Percentiles rank a stretch among this genome's conserved stretches.
These are phyloP conservation scores for Gyrodon lividus DNA, from an alignment of 768 basidiomycete species.

Conservation along the genomic window DNA sequence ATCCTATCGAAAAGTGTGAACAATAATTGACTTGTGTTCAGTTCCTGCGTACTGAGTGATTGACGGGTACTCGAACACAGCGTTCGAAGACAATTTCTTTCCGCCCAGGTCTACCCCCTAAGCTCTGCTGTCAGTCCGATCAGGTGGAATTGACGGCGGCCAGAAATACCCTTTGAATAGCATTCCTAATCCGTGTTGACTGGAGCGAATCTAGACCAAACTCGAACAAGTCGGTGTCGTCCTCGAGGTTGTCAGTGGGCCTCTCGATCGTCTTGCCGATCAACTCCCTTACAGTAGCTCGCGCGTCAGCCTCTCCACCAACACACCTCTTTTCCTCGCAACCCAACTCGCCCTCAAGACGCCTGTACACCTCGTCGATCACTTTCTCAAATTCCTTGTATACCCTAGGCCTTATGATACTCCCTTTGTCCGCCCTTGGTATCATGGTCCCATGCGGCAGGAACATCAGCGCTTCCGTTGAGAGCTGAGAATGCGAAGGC, in stretches of 20 bases:
- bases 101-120: slow-evolving; percentile 19
- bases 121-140: slow-evolving; percentile 2
- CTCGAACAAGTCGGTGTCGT: slow-evolving; percentile 41
- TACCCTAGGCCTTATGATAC: slow-evolving; percentile 46
- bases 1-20: slow-evolving; percentile 26
- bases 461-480: slow-evolving; percentile 49
- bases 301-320: slow-evolving; percentile 11
- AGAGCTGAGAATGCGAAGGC: slow-evolving; percentile 51
- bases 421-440: slow-evolving; percentile 52
- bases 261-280: slow-evolving; percentile 23
- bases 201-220: slow-evolving; percentile 57
- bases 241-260: slow-evolving; percentile 13
- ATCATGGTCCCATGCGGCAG: slow-evolving; percentile 48
- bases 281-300: slow-evolving; percentile 9
- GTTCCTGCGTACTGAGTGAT: slow-evolving; percentile 33
- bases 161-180: slow-evolving; percentile 37
- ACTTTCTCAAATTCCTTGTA: slow-evolving; percentile 49
- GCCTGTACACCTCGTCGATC: slow-evolving; percentile 41
- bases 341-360: slow-evolving; percentile 42
- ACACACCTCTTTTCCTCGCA: slow-evolving; percentile 19
- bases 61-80: slow-evolving; percentile 53
- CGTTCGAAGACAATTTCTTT: slow-evolving; percentile 25
- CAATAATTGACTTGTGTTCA: background rate
- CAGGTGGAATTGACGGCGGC: slow-evolving; percentile 4
- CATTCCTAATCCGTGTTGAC: slow-evolving; percentile 50